These are phyloP conservation scores for Fraxinus anomala DNA, from an alignment of 257 asterid species.

Conservation along the genomic window DNA sequence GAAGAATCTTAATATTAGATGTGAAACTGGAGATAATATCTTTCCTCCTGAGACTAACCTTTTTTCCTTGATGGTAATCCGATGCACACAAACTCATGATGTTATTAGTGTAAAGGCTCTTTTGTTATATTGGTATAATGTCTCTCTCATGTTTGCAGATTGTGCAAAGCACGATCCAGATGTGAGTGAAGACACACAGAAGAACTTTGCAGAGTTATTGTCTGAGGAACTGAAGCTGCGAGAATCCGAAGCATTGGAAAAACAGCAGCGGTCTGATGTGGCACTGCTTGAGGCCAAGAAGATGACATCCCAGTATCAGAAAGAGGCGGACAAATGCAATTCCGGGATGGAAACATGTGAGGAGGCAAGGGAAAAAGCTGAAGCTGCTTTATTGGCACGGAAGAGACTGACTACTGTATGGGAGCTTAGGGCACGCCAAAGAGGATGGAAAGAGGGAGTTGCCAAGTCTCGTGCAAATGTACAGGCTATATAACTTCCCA, in stretches of 20 bases:
- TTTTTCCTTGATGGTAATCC: not conserved
- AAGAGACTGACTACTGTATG: conserved; percentile 61
- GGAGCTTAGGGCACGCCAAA: conserved; percentile 86
- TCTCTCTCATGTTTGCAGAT: conserved; percentile 42
- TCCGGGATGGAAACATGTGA: conserved; percentile 59
- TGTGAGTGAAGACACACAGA: conserved; percentile 78
- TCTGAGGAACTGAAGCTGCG: conserved; percentile 80
- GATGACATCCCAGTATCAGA: conserved; percentile 49
- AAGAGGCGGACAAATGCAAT: conserved; percentile 63
- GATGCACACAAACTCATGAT: not conserved
- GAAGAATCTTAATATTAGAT: not conserved
- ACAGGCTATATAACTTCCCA: conserved; percentile 20
- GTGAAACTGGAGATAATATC: not conserved
- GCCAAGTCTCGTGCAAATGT: conserved; percentile 32
- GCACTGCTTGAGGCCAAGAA: conserved; percentile 70
- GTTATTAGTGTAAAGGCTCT: not conserved
- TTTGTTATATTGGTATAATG: not conserved
- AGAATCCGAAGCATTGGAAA: conserved; percentile 78
- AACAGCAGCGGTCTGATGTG: conserved; percentile 80
- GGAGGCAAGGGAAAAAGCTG: conserved; percentile 59
- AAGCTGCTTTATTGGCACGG: conserved; percentile 33
- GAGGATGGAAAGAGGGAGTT: conserved; percentile 81
- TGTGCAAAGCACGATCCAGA: conserved; percentile 90
- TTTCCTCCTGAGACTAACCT: not conserved
- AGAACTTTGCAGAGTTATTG: conserved; percentile 75